These are phyloP conservation scores for Psidium guajava DNA, from an alignment of 345 rosid genomes.

Conservation along the genomic window DNA sequence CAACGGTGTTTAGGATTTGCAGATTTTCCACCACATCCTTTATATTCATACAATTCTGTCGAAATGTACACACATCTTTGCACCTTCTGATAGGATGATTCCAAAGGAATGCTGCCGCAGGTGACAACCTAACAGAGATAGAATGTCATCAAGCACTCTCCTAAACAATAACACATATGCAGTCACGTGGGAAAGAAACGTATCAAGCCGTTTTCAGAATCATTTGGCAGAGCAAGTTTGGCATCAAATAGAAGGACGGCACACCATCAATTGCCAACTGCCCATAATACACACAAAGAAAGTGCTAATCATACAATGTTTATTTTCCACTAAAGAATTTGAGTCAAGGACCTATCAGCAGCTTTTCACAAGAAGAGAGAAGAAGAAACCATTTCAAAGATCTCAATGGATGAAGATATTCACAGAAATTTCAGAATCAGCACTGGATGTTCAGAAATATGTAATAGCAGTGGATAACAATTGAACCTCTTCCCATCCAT, in stretches of 20 bases:
- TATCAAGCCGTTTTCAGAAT: neutral
- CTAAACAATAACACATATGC: neutral
- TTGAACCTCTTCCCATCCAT: neutral
- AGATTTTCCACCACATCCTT: conserved; percentile 63
- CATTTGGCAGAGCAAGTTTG: neutral
- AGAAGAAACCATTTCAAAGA: neutral
- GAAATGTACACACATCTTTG: conserved; percentile 80
- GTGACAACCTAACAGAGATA: conserved; percentile 64
- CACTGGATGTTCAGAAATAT: neutral
- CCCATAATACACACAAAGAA: neutral
- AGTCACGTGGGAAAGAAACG: neutral
- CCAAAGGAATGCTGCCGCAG: conserved; percentile 87
- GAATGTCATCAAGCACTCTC: neutral
- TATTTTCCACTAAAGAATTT: neutral
- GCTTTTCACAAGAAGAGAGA: neutral
- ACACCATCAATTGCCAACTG: neutral
- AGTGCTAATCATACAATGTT: neutral
- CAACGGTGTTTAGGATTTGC: conserved; percentile 65
- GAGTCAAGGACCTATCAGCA: neutral
- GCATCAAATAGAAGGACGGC: neutral
- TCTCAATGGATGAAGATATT: neutral
- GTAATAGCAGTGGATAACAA: neutral
- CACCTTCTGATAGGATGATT: conserved; percentile 72
- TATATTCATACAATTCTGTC: conserved; percentile 68
- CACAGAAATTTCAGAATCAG: neutral